phyloP scores from a whole-genome alignment of 352 stramenopile species.

The Phytophthora tentaculata region DNA sequence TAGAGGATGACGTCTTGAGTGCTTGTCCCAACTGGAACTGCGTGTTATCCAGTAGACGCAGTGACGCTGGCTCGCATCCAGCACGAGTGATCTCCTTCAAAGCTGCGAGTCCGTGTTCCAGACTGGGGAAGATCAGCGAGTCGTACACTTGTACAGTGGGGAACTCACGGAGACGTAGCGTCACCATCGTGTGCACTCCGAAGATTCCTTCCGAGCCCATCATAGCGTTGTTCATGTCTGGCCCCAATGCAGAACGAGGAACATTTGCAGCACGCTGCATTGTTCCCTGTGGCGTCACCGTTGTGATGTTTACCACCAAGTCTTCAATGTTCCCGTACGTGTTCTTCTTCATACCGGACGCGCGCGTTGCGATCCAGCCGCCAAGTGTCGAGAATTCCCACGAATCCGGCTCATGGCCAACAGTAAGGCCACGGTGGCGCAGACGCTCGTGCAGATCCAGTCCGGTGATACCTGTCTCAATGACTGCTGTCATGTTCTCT shows the following conservation, averaged over 20 bases:
- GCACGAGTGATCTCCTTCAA: constrained; percentile 81
- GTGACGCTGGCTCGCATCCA: constrained; percentile 81
- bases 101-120: constrained; percentile 81
- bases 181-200: constrained; percentile 94
- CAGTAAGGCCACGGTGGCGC: constrained; percentile 82
- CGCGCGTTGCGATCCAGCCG: constrained; percentile 92
- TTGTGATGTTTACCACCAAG: constrained; percentile 87
- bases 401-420: constrained; percentile 94
- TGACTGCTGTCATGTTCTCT: constrained; percentile 86
- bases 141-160: constrained; percentile 87
- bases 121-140: constrained; percentile 89
- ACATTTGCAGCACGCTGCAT: constrained; percentile 58
- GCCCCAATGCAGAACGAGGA: constrained; percentile 86
- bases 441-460: constrained; percentile 90
- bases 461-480: constrained; percentile 93
- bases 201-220: constrained; percentile 95
- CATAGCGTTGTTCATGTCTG: constrained; percentile 89
- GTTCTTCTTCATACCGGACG: constrained; percentile 96
- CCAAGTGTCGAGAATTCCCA: constrained; percentile 94
- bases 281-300: constrained; percentile 70
- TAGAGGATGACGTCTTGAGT: constrained; percentile 70
- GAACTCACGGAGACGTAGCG: constrained; percentile 89
- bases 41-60: constrained; percentile 94
- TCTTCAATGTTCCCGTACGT: constrained; percentile 96
- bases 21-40: constrained; percentile 95